These are phyloP conservation scores for Cystobasidium tubakii DNA, from an alignment of 768 basidiomycete species.

Conservation along the genomic window DNA sequence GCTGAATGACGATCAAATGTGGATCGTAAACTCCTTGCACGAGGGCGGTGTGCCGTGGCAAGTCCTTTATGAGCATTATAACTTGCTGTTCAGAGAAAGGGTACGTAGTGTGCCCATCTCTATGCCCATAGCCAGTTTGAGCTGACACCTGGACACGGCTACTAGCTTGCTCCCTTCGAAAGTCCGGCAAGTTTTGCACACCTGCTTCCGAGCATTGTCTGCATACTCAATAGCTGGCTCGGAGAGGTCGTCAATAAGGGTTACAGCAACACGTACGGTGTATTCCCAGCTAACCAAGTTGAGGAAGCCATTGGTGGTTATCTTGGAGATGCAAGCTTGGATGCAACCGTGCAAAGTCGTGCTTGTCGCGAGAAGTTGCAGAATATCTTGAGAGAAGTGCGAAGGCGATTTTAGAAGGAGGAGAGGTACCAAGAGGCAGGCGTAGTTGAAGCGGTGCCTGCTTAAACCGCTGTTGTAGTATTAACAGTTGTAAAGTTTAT, in stretches of 20 bases:
- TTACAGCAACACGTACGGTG: slow-evolving; percentile 26
- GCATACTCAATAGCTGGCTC: slow-evolving; percentile 47
- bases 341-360: slow-evolving; percentile 1
- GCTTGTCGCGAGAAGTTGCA: slow-evolving; percentile 32
- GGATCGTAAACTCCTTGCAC: slow-evolving; percentile 71
- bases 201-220: slow-evolving; percentile 48
- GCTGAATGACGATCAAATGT: slow-evolving; percentile 62
- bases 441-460: no score
- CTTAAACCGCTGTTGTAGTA: background rate
- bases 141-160: background rate
- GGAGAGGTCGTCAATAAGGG: slow-evolving; percentile 37
- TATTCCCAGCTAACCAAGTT: slow-evolving; percentile 49
- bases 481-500: background rate
- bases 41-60: slow-evolving; percentile 74
- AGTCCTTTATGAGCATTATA: slow-evolving; percentile 77
- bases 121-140: background rate
- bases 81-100: slow-evolving; percentile 82
- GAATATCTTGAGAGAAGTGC: slow-evolving; percentile 38
- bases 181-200: slow-evolving; percentile 43
- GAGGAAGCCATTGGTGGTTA: slow-evolving; percentile 40
- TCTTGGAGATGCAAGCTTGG: slow-evolving; percentile 38
- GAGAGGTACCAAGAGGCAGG: background rate
- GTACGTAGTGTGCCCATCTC: slow-evolving; percentile 51
- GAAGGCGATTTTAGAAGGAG: slow-evolving; percentile 36
- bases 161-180: slow-evolving; percentile 44